Percentiles rank a stretch among this genome's conserved stretches.
Evolutionary conservation across 108 stramenopile genomes (phyloP).

Genomic region (Craspedostauros australis): DNA sequence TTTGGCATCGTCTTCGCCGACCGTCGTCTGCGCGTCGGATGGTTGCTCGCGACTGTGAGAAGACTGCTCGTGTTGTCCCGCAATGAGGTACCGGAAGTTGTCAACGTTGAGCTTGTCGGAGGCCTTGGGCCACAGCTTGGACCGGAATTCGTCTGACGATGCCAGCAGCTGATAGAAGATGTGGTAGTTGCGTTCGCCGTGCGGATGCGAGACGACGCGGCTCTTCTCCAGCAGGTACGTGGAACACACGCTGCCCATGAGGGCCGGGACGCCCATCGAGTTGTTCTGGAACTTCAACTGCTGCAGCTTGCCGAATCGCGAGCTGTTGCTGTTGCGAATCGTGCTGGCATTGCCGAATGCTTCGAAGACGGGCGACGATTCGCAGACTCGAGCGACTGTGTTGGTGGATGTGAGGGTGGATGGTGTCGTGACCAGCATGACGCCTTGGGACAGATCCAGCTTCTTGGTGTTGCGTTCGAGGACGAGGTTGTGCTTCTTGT

Average conservation of each 20-base stretch:
- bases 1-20: slow-evolving; percentile 38
- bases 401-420: too few relatives aligned
- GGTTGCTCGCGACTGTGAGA: too few relatives aligned
- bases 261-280: slow-evolving; percentile 19
- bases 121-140: slow-evolving; percentile 18
- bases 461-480: too few relatives aligned
- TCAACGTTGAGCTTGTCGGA: slow-evolving; percentile 8
- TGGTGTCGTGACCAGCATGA: too few relatives aligned
- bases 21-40: slow-evolving; percentile 49
- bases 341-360: slow-evolving; percentile 85
- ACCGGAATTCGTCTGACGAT: slow-evolving; percentile 13
- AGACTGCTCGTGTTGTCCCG: slow-evolving; percentile 20
- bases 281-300: slow-evolving; percentile 43
- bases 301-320: slow-evolving; percentile 91
- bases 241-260: slow-evolving; percentile 42
- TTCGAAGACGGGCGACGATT: slow-evolving; percentile 81
- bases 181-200: slow-evolving; percentile 83
- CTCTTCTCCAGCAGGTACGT: slow-evolving; percentile 65
- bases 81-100: slow-evolving; percentile 46
- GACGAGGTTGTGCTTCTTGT: too few relatives aligned
- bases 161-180: slow-evolving; percentile 80
- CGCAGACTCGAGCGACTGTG: too few relatives aligned
- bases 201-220: slow-evolving; percentile 42
- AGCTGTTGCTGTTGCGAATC: slow-evolving; percentile 84
- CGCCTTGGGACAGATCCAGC: too few relatives aligned